Conservation (phyloP, 495 filamentous ascomycete species). For the Neurospora sp. region DNA sequence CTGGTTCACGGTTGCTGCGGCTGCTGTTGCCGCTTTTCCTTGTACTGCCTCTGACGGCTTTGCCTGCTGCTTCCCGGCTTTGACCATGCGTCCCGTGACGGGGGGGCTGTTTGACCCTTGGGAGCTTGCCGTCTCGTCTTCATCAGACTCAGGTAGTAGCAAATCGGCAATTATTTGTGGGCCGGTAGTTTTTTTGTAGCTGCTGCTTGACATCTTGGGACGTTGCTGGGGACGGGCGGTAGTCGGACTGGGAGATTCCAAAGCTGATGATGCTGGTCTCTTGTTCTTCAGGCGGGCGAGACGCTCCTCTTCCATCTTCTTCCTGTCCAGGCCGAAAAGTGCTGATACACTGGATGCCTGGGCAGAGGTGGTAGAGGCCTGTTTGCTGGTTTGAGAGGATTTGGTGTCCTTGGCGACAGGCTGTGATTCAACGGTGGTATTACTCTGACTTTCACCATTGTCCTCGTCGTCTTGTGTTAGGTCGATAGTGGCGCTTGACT, state of each 20-base stretch:
- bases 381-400: neutral
- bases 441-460: neutral
- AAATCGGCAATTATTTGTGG: neutral
- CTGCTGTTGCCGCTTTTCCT: neutral
- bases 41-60: neutral
- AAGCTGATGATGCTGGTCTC: slow-evolving; percentile 39
- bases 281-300: slow-evolving; percentile 46
- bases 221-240: slow-evolving; percentile 16
- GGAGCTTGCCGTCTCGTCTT: neutral
- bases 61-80: neutral
- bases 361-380: neutral
- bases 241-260: neutral
- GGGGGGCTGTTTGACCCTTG: neutral
- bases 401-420: neutral
- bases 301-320: slow-evolving; percentile 79
- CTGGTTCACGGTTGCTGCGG: neutral
- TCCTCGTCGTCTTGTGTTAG: slow-evolving; percentile 14
- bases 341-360: neutral
- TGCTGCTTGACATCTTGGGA: slow-evolving; percentile 7
- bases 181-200: neutral
- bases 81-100: neutral
- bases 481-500: slow-evolving; percentile 7
- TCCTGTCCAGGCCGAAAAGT: slow-evolving; percentile 52
- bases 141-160: neutral
- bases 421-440: neutral